Conservation (phyloP, 768 basidiomycete species). For the Leccinum broughii region DNA sequence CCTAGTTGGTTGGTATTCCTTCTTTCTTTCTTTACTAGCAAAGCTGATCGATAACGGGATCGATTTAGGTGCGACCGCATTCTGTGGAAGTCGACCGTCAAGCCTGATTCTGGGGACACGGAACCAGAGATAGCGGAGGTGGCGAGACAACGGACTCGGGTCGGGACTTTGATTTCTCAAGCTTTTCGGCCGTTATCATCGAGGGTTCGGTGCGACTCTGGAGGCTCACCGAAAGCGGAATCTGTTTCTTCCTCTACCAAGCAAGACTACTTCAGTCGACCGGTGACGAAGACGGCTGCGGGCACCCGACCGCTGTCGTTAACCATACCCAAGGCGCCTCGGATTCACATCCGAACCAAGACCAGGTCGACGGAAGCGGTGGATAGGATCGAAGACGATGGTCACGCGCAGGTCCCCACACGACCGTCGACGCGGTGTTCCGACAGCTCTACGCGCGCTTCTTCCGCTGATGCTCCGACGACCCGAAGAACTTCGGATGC, state of each 20-base stretch:
- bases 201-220: slow-evolving; percentile 40
- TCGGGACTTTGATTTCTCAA: slow-evolving; percentile 55
- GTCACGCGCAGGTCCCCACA: not conserved
- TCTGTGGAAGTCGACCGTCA: slow-evolving; percentile 74
- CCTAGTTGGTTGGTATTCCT: slow-evolving; percentile 68
- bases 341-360: slow-evolving; percentile 17
- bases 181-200: slow-evolving; percentile 50
- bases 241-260: slow-evolving; percentile 17
- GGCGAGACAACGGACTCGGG: slow-evolving; percentile 42
- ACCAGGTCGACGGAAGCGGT: slow-evolving; percentile 33
- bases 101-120: slow-evolving; percentile 44
- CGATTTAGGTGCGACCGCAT: slow-evolving; percentile 78
- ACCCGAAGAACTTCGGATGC: slow-evolving; percentile 8
- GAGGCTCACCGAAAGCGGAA: slow-evolving; percentile 32
- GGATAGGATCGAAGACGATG: slow-evolving; percentile 9
- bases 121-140: slow-evolving; percentile 36
- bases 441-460: slow-evolving; percentile 17
- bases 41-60: slow-evolving; percentile 6
- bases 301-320: slow-evolving; percentile 23
- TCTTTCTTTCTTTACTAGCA: not conserved
- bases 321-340: slow-evolving; percentile 22
- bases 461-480: slow-evolving; percentile 14
- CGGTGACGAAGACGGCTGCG: slow-evolving; percentile 9
- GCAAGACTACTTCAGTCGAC: slow-evolving; percentile 25
- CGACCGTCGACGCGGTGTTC: slow-evolving; percentile 13